Percentiles rank a stretch among this genome's conserved stretches.
Evolutionary conservation across 441 rosid species (phyloP).

Genomic region (Syzygium malaccense): DNA sequence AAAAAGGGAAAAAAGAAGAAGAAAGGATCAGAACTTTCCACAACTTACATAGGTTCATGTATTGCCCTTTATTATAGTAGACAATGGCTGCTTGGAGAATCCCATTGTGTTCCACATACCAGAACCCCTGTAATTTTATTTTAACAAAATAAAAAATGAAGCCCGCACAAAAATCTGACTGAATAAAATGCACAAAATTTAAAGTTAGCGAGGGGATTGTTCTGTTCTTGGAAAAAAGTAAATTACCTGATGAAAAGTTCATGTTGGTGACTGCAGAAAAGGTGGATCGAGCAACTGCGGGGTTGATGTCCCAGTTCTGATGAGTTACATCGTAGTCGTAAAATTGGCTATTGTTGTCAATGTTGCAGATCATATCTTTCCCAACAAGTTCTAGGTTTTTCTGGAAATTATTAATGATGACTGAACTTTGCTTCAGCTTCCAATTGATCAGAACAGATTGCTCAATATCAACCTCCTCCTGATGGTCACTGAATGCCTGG

Average conservation of each 20-base stretch:
- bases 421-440: slow-evolving; percentile 16
- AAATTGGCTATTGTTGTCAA: slow-evolving; percentile 8
- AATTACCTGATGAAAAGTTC: slow-evolving; percentile 22
- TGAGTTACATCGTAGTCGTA: slow-evolving; percentile 16
- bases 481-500: background rate
- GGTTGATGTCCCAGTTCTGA: slow-evolving; percentile 32
- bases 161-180: background rate
- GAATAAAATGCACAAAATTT: background rate
- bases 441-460: slow-evolving; percentile 20
- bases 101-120: background rate
- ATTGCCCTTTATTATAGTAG: background rate
- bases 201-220: background rate
- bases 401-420: slow-evolving; percentile 18
- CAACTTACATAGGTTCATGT: background rate
- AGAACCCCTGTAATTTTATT: background rate
- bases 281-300: slow-evolving; percentile 10
- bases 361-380: slow-evolving; percentile 17
- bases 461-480: slow-evolving; percentile 1
- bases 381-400: slow-evolving; percentile 26
- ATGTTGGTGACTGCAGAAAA: slow-evolving; percentile 14
- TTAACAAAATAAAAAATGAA: background rate
- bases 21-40: background rate
- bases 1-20: background rate
- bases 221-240: background rate
- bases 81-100: background rate